Percentiles rank a stretch among this genome's conserved stretches.
phyloP scores from a whole-genome alignment of 83 land plant genomes.

The Diphasiastrum complanatum region DNA sequence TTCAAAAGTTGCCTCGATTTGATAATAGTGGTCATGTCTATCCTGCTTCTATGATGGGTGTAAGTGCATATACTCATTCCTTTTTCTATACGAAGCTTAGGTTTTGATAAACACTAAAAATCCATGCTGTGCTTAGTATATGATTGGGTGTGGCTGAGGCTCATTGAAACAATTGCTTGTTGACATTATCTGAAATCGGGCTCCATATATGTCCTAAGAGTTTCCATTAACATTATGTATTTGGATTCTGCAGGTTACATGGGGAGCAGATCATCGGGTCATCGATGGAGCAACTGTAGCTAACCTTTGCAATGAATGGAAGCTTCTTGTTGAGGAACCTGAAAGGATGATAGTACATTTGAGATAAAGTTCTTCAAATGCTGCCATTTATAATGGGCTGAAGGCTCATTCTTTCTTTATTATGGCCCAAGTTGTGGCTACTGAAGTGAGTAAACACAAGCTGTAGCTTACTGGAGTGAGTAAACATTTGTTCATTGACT shows the following conservation, averaged over 20 bases:
- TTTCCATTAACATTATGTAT: neutral
- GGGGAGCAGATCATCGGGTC: constrained; percentile 95
- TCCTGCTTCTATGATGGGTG: constrained; percentile 65
- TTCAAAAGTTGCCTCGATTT: constrained; percentile 63
- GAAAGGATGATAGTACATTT: constrained; percentile 67
- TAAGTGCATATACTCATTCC: constrained; percentile 31
- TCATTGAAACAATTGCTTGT: neutral
- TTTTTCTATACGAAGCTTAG: neutral
- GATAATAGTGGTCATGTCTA: constrained; percentile 51
- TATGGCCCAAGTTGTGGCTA: no score
- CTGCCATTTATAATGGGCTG: no score
- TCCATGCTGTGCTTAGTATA: no score
- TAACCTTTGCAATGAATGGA: constrained; percentile 89
- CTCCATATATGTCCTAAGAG: neutral
- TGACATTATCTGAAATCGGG: neutral
- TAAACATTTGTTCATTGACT: no score
- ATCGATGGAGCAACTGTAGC: constrained; percentile 93
- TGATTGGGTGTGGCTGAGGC: neutral
- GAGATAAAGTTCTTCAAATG: no score
- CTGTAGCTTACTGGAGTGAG: no score
- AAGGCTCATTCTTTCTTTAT: no score
- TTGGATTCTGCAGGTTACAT: constrained; percentile 57
- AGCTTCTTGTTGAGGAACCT: constrained; percentile 72
- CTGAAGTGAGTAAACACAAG: no score
- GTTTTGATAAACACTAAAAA: neutral